A percentile compares a stretch with the other conserved stretches of the same genome.
Evolutionary conservation across 768 basidiomycete genomes (phyloP).

Genomic region (Hydnomerulius pinastri): DNA sequence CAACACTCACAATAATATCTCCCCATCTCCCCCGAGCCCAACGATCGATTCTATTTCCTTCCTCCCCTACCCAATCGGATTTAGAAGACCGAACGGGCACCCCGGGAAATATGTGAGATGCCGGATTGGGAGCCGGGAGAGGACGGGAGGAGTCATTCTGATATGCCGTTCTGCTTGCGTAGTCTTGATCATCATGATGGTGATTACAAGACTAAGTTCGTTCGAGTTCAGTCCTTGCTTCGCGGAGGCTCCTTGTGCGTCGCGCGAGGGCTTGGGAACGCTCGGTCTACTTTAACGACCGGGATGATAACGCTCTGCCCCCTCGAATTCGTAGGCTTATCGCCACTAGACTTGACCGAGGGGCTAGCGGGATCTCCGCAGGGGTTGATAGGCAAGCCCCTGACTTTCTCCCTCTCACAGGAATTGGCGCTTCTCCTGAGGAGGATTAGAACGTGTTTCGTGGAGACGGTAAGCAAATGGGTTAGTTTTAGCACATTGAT

Average conservation of each 20-base stretch:
- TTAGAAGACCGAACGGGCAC: constrained; percentile 6
- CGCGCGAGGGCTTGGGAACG: too few species aligned
- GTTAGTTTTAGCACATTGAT: not conserved
- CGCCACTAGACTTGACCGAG: not conserved
- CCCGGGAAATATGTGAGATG: not conserved
- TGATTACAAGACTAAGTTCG: constrained; percentile 5
- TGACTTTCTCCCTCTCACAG: not conserved
- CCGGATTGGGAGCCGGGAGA: constrained; percentile 9
- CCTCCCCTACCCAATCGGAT: constrained; percentile 10
- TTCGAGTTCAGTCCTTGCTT: constrained; percentile 22
- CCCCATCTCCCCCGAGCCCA: constrained; percentile 3
- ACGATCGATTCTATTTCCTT: not conserved
- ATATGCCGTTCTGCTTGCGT: constrained; percentile 7
- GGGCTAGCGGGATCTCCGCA: too few species aligned
- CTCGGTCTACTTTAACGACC: too few species aligned
- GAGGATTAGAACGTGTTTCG: not conserved
- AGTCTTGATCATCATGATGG: constrained; percentile 11
- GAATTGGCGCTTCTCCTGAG: not conserved
- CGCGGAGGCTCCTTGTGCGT: constrained; percentile 14
- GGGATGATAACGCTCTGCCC: not conserved
- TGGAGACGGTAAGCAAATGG: not conserved
- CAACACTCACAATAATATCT: not conserved
- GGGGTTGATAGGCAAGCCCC: too few species aligned
- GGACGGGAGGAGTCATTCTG: not conserved
- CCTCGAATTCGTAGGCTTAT: not conserved